Conservation (phyloP, 2,329 filamentous ascomycete species). For the Zarea fungicola region DNA sequence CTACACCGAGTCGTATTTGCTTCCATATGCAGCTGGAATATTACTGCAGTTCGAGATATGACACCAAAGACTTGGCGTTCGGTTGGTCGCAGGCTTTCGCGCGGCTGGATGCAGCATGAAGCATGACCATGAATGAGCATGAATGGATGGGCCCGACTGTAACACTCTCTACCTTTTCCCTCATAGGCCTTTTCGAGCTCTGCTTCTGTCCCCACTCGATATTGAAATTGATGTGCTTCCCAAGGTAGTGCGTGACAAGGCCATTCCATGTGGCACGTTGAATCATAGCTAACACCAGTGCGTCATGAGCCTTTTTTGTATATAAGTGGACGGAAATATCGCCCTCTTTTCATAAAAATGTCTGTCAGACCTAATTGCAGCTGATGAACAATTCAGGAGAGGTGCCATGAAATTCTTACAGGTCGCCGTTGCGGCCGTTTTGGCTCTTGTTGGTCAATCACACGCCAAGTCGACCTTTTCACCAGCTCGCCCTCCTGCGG, state of each 20-base stretch:
- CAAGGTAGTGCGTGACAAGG: too few species aligned
- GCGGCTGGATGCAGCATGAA: too few species aligned
- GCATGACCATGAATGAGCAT: too few species aligned
- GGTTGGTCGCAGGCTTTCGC: too few species aligned
- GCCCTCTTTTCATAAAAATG: neutral
- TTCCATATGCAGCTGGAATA: neutral
- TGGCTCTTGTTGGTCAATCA: constrained; percentile 23
- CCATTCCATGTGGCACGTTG: too few species aligned
- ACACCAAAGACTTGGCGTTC: too few species aligned
- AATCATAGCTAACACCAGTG: too few species aligned
- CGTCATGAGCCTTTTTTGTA: neutral
- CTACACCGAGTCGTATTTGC: neutral
- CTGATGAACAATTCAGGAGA: neutral
- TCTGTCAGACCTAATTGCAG: neutral
- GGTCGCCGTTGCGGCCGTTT: constrained; percentile 21
- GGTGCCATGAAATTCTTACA: constrained; percentile 11
- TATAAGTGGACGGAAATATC: neutral
- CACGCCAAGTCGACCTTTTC: constrained; percentile 49
- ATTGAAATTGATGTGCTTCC: too few species aligned
- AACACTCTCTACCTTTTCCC: neutral
- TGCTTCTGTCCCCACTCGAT: neutral
- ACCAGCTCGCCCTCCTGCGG: constrained; percentile 60
- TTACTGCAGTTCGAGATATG: neutral
- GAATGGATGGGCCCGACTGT: constrained; percentile 1
- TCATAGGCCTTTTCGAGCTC: neutral